Percentiles rank a stretch among this genome's conserved stretches.
phyloP scores from a whole-genome alignment of 495 filamentous ascomycete species.

The Talaromyces thailandensis region DNA sequence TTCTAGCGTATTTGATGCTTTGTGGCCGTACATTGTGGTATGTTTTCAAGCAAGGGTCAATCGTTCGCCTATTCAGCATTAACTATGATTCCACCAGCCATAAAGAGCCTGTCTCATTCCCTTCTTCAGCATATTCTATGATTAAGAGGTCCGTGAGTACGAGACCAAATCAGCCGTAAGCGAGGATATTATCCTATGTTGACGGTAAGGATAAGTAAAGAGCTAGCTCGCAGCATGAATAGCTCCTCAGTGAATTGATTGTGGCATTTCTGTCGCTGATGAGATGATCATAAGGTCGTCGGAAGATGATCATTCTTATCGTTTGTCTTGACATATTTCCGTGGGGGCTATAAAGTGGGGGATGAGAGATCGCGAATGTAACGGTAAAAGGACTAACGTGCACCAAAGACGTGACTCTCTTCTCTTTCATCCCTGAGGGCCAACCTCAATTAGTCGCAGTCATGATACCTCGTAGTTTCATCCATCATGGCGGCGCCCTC shows the following conservation, averaged over 20 bases:
- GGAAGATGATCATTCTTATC: not conserved
- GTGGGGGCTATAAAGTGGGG: not conserved
- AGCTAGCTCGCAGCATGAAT: not conserved
- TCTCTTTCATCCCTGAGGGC: not conserved
- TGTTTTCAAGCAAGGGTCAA: too few species aligned
- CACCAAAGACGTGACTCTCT: not conserved
- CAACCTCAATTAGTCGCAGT: not conserved
- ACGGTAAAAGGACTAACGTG: not conserved
- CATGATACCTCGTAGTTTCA: not conserved
- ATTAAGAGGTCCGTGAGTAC: not conserved
- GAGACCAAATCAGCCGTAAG: not conserved
- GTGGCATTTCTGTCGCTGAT: not conserved
- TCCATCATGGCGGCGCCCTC: not conserved
- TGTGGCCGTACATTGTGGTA: too few species aligned
- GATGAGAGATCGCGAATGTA: not conserved
- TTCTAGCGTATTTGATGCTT: too few species aligned
- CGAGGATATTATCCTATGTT: not conserved
- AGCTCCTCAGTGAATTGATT: not conserved
- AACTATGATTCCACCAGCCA: not conserved
- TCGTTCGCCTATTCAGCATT: too few species aligned
- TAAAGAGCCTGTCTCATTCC: not conserved
- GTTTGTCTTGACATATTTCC: not conserved
- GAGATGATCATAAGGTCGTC: not conserved
- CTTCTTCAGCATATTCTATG: not conserved
- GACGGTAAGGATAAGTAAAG: not conserved